Evolutionary conservation across 257 asterid species (phyloP).

Genomic region (Solanum raphanifolium): DNA sequence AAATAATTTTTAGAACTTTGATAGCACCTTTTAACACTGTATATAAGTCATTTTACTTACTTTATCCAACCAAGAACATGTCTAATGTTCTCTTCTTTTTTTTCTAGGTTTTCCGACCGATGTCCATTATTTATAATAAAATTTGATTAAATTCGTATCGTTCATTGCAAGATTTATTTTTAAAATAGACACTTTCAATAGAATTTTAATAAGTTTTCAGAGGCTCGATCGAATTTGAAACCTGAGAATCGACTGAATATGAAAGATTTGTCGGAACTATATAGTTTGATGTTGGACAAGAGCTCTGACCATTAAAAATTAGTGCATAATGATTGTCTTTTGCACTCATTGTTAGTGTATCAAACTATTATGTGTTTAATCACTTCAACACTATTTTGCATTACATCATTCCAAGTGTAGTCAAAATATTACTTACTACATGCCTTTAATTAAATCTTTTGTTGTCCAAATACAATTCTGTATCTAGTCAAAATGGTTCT

Average conservation of each 20-base stretch:
- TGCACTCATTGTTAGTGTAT: background rate
- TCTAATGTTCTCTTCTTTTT: background rate
- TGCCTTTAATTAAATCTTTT: background rate
- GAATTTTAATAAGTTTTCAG: background rate
- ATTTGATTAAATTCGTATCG: background rate
- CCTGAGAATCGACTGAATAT: background rate
- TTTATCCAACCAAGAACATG: background rate
- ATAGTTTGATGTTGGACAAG: background rate
- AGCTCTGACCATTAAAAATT: background rate
- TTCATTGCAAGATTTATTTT: background rate
- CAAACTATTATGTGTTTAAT: background rate
- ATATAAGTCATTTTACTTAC: background rate
- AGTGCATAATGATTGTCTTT: background rate
- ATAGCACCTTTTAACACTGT: background rate
- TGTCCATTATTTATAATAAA: background rate
- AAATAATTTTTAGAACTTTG: background rate
- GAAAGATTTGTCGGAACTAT: background rate
- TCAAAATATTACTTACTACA: background rate
- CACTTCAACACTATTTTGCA: background rate
- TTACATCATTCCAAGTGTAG: background rate
- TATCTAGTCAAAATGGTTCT: background rate
- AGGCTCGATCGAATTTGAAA: background rate
- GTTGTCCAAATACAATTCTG: background rate
- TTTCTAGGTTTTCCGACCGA: background rate
- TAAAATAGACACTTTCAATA: accelerated